Evolutionary conservation across 2,329 filamentous ascomycete species (phyloP), one percentile per base, ranked within the genome.

Genomic region (Aphanoascus verrucosus): DNA sequence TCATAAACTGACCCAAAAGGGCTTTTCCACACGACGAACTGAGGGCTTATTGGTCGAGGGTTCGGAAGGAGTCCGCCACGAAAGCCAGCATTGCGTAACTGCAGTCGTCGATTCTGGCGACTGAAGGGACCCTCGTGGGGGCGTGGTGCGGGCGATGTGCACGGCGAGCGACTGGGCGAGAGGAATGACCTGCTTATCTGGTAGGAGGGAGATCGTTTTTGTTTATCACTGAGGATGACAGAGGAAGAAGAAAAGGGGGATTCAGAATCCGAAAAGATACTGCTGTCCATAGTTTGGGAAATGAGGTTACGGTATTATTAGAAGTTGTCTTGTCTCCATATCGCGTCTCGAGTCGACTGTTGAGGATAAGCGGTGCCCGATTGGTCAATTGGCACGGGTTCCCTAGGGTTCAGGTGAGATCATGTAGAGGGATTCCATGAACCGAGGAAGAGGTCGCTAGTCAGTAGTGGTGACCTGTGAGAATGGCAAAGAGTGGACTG

Each of bases 1-100:
- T 55, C 56, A 19, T 32, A 55, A n/a, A 61, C 58, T 55, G 58
- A 58, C 7, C 55, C 55, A 19, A 58, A 60, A 31, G 45, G 12
- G 32, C 57, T 59, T 40, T 56, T 55, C 60, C 60, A 62, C 54
- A 34, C 46, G 37, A 60, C 52, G 23, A 62, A 43, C 14, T 58
- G 59, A 45, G 60, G 58, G 8, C 56, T 60, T 43, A 61, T 48
- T 41, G 57, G 58, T 35, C 57, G 57, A 19, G 37, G 32, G 6
- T 48, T 56, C 12, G 60, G 58, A 37, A 65, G 52, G 19, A 59
- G 51, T 28, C 59, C 51, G 19, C 57, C 62, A 40, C 63, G 62
- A 51, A 65, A 65, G 9, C 63, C 59, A 42, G 63, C 61, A 60
- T 64, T 63, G 38, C 63, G 62, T 34, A 65, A 47, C 41, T 62